Percentiles rank a stretch among this genome's conserved stretches.
These are phyloP conservation scores for Magnaporthiopsis poae DNA, from an alignment of 2,329 filamentous ascomycete genomes.

Conservation along the genomic window DNA sequence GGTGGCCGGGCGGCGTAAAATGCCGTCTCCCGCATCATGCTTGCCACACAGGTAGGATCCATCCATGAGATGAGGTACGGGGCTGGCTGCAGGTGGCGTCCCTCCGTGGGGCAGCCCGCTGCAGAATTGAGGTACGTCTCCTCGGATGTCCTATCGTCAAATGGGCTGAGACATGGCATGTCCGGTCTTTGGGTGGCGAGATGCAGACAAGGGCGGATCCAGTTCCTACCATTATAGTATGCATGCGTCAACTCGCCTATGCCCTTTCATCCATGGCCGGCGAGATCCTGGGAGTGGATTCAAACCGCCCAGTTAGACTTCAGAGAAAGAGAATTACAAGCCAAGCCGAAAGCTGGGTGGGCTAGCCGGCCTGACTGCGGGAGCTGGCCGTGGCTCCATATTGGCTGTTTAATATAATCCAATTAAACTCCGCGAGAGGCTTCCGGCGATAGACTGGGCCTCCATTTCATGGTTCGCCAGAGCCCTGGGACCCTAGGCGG, in stretches of 20 bases:
- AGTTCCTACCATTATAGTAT: not conserved
- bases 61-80: not conserved
- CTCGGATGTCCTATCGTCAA: not conserved
- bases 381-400: conserved; percentile 1
- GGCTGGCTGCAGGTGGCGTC: not conserved
- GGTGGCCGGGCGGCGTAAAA: not conserved
- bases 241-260: not conserved
- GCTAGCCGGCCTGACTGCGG: not conserved
- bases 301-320: not conserved
- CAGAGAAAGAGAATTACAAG: not conserved
- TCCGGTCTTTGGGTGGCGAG: not conserved
- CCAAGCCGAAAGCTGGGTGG: too few relatives aligned
- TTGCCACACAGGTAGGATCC: not conserved
- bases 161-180: not conserved
- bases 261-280: not conserved
- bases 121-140: not conserved
- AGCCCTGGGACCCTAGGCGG: too few relatives aligned
- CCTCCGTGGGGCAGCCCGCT: not conserved
- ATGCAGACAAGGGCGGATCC: not conserved
- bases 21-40: not conserved
- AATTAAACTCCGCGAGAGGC: conserved; percentile 8
- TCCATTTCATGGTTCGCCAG: not conserved
- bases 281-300: not conserved
- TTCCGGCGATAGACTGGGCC: conserved; percentile 7
- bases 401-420: conserved; percentile 7